A percentile compares a stretch with the other conserved stretches of the same genome.
These are phyloP conservation scores for Centrapalus pauciflorus DNA, from an alignment of 129 eudicot species.

Conservation along the genomic window DNA sequence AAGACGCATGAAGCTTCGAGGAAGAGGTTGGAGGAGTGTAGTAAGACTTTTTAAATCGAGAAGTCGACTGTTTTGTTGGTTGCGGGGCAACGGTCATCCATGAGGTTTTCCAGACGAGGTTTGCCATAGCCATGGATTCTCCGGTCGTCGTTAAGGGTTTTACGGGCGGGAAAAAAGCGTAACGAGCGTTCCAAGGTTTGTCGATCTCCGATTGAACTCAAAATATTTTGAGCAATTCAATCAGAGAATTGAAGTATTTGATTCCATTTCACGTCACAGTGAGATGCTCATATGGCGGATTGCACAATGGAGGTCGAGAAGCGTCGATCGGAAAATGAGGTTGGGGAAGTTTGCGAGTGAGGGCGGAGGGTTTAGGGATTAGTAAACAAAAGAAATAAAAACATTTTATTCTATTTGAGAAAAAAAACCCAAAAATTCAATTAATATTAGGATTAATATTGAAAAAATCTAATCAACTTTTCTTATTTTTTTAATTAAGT, in stretches of 20 bases:
- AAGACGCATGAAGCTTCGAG: background rate
- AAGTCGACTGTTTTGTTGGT: background rate
- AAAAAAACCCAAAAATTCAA: too few relatives aligned
- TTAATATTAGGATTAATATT: too few relatives aligned
- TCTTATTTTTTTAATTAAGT: too few relatives aligned
- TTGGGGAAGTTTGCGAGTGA: background rate
- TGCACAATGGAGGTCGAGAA: background rate
- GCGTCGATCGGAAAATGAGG: background rate
- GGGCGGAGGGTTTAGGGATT: conserved; percentile 2
- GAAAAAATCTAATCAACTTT: too few relatives aligned
- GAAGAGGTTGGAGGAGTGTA: background rate
- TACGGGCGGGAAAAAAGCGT: background rate
- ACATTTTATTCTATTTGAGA: too few relatives aligned
- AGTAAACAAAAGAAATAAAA: too few relatives aligned
- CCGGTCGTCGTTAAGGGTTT: background rate
- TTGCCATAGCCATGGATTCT: conserved; percentile 10
- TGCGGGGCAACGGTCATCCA: background rate
- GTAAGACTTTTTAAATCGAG: conserved; percentile 1
- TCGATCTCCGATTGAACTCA: background rate
- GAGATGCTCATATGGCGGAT: conserved; percentile 8
- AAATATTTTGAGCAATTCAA: background rate
- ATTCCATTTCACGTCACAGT: background rate
- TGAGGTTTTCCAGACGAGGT: background rate
- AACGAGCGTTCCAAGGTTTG: background rate
- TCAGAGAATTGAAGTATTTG: background rate